Evolutionary conservation across 768 basidiomycete genomes (phyloP).

Genomic region (Agaricus blazei): DNA sequence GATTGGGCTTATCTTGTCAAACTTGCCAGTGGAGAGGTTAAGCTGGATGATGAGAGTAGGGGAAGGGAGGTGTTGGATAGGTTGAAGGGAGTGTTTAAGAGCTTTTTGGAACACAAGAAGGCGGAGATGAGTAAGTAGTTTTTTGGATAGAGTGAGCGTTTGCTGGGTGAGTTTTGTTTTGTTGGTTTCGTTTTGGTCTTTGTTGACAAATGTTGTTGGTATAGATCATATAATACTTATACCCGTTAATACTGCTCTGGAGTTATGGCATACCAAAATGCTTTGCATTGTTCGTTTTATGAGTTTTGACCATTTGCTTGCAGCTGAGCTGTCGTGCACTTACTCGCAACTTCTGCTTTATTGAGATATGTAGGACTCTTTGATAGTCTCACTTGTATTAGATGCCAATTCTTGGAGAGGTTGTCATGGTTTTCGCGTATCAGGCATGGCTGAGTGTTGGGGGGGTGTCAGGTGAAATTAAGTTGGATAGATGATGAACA

Average conservation of each 20-base stretch:
- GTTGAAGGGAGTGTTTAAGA: constrained; percentile 34
- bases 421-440: too few species aligned
- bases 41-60: constrained; percentile 47
- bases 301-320: too few species aligned
- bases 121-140: background rate
- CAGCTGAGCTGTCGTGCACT: too few species aligned
- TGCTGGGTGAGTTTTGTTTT: background rate
- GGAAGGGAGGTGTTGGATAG: constrained; percentile 47
- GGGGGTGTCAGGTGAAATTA: too few species aligned
- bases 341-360: too few species aligned
- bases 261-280: background rate
- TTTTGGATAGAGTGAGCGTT: background rate
- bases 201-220: background rate
- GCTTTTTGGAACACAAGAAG: constrained; percentile 5
- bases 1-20: constrained; percentile 82
- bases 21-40: constrained; percentile 47
- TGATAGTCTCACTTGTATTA: too few species aligned
- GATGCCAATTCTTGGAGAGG: too few species aligned
- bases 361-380: too few species aligned
- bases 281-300: background rate
- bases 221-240: background rate
- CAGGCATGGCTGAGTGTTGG: too few species aligned
- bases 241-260: background rate
- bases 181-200: background rate
- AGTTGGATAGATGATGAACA: too few species aligned